Evolutionary conservation across 352 stramenopile species (phyloP).

Genomic region (Elongisporangium senticosum): DNA sequence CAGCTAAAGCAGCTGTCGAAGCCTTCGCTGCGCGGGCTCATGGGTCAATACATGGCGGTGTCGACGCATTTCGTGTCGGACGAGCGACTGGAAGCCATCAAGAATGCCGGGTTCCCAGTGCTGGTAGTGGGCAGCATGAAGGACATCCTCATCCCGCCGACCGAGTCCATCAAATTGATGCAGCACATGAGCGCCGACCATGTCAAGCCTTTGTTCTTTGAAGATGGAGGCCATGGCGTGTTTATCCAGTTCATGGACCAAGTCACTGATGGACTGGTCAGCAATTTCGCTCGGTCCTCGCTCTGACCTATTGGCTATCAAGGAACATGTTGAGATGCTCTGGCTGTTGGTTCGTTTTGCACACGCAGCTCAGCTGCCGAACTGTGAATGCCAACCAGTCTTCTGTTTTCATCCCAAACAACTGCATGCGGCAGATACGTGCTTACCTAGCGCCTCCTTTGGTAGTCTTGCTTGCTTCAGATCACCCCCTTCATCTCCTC

Average conservation of each 20-base stretch:
- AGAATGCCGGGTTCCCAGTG: conserved; percentile 21
- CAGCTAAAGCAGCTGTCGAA: conserved; percentile 12
- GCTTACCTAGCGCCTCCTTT: too few species aligned
- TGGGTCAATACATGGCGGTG: conserved; percentile 42
- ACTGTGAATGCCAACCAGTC: too few species aligned
- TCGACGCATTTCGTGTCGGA: conserved; percentile 35
- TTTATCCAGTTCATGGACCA: conserved; percentile 28
- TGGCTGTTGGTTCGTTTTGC: conserved; percentile 6
- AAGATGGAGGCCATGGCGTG: conserved; percentile 28
- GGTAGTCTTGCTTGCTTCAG: too few species aligned
- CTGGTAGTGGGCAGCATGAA: conserved; percentile 27
- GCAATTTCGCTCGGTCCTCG: conserved; percentile 12
- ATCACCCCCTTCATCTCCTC: too few species aligned
- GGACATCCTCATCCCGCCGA: conserved; percentile 29
- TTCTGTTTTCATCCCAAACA: too few species aligned
- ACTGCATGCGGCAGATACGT: too few species aligned
- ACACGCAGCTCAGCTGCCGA: conserved; percentile 5
- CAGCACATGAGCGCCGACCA: conserved; percentile 11
- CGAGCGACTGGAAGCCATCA: conserved; percentile 24
- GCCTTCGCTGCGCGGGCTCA: conserved; percentile 24
- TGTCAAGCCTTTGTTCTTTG: conserved; percentile 25
- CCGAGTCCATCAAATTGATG: conserved; percentile 25
- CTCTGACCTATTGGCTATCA: too few species aligned
- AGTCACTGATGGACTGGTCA: conserved; percentile 10
- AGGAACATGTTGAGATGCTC: too few species aligned